phyloP scores from a whole-genome alignment of 148 eudicot species.

The Heliamphora exappendiculata region DNA sequence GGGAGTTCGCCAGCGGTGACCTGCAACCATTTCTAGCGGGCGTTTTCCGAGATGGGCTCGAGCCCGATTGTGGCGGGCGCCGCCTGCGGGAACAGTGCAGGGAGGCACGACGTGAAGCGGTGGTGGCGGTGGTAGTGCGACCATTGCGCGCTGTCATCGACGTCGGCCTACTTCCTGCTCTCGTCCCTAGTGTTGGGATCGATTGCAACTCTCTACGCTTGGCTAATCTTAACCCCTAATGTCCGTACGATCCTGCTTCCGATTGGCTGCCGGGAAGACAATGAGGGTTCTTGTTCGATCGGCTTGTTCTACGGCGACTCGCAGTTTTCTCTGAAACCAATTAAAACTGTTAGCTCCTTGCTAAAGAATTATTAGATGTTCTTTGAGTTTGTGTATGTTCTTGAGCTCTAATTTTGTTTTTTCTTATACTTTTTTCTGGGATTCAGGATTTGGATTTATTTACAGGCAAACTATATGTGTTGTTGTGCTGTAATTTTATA shows the following conservation, averaged over 20 bases:
- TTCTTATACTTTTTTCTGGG: not conserved
- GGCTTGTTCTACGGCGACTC: slow-evolving; percentile 82
- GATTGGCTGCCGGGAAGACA: slow-evolving; percentile 55
- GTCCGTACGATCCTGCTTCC: slow-evolving; percentile 20
- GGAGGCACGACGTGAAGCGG: slow-evolving; percentile 11
- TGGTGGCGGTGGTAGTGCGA: slow-evolving; percentile 22
- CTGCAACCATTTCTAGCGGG: not conserved
- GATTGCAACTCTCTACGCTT: slow-evolving; percentile 48
- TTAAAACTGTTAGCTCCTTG: slow-evolving; percentile 53
- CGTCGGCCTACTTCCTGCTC: slow-evolving; percentile 38
- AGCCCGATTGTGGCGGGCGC: slow-evolving; percentile 10
- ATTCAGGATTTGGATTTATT: not conserved
- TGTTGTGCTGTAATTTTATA: no score
- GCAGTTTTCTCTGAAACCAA: slow-evolving; percentile 70
- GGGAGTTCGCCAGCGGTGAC: not conserved
- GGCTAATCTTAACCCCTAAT: slow-evolving; percentile 47
- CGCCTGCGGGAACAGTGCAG: slow-evolving; percentile 7
- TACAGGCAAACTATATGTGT: no score
- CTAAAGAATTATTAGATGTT: no score
- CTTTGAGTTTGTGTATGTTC: no score
- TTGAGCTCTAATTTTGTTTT: no score
- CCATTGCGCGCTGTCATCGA: slow-evolving; percentile 27
- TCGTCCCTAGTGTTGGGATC: slow-evolving; percentile 40
- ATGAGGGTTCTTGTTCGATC: slow-evolving; percentile 88
- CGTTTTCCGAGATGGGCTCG: slow-evolving; percentile 2